These are phyloP conservation scores for Pisolithus thermaeus DNA, from an alignment of 1,284 basidiomycete species.

Conservation along the genomic window DNA sequence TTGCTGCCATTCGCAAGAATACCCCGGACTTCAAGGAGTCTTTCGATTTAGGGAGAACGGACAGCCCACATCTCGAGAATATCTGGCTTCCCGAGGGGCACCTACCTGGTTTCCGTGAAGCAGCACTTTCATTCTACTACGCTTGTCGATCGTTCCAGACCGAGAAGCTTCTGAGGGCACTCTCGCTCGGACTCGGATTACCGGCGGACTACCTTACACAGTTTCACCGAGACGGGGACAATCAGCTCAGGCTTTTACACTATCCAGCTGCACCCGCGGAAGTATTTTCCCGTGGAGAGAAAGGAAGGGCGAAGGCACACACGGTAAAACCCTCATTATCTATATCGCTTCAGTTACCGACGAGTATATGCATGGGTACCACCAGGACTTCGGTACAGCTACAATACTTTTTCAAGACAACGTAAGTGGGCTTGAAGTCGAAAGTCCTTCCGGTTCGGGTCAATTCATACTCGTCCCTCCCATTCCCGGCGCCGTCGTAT, in stretches of 20 bases:
- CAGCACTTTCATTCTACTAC: slow-evolving; percentile 8
- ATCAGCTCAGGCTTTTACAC: slow-evolving; percentile 33
- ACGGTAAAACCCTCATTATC: slow-evolving; percentile 12
- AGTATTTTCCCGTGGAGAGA: slow-evolving; percentile 20
- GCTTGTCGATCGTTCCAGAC: slow-evolving; percentile 16
- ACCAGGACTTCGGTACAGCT: slow-evolving; percentile 29
- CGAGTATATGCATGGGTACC: background rate
- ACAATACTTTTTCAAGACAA: slow-evolving; percentile 37
- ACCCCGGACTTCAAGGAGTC: slow-evolving; percentile 24
- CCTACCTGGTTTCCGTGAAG: slow-evolving; percentile 26
- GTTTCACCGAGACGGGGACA: slow-evolving; percentile 28
- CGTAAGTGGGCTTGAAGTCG: slow-evolving; percentile 33
- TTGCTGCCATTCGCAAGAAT: slow-evolving; percentile 2
- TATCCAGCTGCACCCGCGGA: slow-evolving; percentile 24
- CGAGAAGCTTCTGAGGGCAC: slow-evolving; percentile 23
- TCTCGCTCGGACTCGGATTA: slow-evolving; percentile 26
- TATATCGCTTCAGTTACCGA: no score
- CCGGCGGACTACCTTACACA: slow-evolving; percentile 16
- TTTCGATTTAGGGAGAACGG: slow-evolving; percentile 25
- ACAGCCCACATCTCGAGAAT: slow-evolving; percentile 23
- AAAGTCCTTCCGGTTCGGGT: slow-evolving; percentile 15
- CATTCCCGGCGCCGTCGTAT: slow-evolving; percentile 12
- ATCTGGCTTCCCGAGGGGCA: slow-evolving; percentile 32
- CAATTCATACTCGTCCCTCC: slow-evolving; percentile 12
- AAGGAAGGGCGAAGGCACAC: slow-evolving; percentile 32